A percentile compares a stretch with the other conserved stretches of the same genome.
phyloP scores from a whole-genome alignment of 345 rosid genomes.

The Brassica nigra region DNA sequence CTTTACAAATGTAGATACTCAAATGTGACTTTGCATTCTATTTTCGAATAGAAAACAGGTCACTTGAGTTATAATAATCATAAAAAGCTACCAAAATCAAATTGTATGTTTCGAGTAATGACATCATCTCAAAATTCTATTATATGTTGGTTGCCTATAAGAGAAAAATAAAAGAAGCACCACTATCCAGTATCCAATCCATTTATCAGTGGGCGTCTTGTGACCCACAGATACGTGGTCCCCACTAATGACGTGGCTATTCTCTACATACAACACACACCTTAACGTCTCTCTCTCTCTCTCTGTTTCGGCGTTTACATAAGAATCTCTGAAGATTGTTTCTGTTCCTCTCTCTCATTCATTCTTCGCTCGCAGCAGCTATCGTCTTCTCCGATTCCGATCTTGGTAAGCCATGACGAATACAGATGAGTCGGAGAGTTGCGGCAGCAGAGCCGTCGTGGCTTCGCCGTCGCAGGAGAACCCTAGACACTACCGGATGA shows the following conservation, averaged over 20 bases:
- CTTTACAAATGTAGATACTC: not conserved
- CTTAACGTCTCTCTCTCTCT: constrained; percentile 32
- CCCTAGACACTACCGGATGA: constrained; percentile 74
- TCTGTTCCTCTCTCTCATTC: not conserved
- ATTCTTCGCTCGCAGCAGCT: not conserved
- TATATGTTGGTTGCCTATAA: not conserved
- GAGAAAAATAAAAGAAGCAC: not conserved
- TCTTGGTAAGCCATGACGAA: constrained; percentile 54
- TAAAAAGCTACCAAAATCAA: not conserved
- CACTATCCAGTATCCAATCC: constrained; percentile 14
- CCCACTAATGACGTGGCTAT: constrained; percentile 40
- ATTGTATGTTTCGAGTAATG: not conserved
- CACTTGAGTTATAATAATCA: constrained; percentile 7
- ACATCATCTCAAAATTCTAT: not conserved
- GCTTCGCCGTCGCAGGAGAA: constrained; percentile 55
- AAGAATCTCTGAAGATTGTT: constrained; percentile 11
- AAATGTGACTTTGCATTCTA: not conserved
- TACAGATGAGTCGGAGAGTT: constrained; percentile 87
- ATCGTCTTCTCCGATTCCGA: constrained; percentile 8
- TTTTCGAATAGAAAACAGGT: not conserved
- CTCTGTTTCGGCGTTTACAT: not conserved
- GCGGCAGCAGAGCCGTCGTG: constrained; percentile 72
- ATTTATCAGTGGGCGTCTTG: constrained; percentile 10
- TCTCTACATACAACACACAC: not conserved
- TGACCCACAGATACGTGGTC: constrained; percentile 28